phyloP scores from a whole-genome alignment of 106 monocot species.

The Apostasia ramifera region DNA sequence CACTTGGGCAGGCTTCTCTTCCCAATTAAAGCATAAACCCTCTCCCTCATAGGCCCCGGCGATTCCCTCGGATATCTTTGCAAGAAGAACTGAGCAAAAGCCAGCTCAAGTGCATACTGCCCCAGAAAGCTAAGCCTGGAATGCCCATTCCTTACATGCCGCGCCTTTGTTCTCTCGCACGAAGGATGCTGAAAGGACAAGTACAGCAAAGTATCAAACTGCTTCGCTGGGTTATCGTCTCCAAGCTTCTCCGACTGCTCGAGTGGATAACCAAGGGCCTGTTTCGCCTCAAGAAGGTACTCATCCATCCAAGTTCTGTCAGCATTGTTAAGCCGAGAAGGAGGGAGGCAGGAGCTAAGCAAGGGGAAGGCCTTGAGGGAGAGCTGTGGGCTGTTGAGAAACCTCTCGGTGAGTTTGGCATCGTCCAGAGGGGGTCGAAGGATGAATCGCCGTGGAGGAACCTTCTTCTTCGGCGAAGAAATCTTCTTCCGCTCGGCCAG shows the following conservation, averaged over 20 bases:
- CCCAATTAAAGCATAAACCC: conserved; percentile 76
- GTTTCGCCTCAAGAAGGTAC: conserved; percentile 96
- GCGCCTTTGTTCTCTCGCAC: conserved; percentile 65
- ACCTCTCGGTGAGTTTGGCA: conserved; percentile 55
- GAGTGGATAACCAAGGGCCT: conserved; percentile 87
- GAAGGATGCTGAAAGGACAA: conserved; percentile 74
- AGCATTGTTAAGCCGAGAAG: conserved; percentile 59
- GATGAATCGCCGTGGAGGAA: conserved; percentile 82
- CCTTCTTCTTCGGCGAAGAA: conserved; percentile 56
- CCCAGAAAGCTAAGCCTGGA: conserved; percentile 91
- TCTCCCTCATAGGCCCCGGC: conserved; percentile 85
- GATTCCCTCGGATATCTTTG: conserved; percentile 93
- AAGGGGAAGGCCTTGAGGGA: conserved; percentile 84
- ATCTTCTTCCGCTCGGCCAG: conserved; percentile 82
- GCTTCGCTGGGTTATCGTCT: conserved; percentile 77
- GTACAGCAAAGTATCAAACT: conserved; percentile 82
- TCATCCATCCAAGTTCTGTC: conserved; percentile 89
- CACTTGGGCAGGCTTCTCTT: conserved; percentile 78
- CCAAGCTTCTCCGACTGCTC: conserved; percentile 48
- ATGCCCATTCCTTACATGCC: conserved; percentile 86
- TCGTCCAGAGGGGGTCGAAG: conserved; percentile 93
- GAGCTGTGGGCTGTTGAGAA: conserved; percentile 87
- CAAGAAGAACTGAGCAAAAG: conserved; percentile 75
- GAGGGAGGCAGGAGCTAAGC: conserved; percentile 80
- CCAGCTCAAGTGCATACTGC: conserved; percentile 81